Conservation (phyloP, 306 rosid species). For the Heteromeles arbutifolia region DNA sequence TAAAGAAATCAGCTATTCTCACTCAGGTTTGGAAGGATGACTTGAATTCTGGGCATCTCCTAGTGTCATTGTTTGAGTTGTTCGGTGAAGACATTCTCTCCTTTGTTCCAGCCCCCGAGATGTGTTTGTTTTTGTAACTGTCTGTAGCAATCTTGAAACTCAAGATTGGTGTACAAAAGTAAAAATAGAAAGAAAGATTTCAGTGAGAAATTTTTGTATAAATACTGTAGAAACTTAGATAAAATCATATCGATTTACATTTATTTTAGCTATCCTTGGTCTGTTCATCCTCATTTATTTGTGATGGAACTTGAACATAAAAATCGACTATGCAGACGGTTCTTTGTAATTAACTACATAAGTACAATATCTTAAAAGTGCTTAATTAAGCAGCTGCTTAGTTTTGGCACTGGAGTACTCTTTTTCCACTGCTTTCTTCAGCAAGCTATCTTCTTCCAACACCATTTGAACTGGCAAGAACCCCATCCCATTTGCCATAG, state of each 20-base stretch:
- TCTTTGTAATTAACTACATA: neutral
- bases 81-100: constrained; percentile 65
- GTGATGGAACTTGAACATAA: neutral
- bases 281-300: neutral
- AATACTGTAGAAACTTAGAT: neutral
- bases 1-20: constrained; percentile 43
- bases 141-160: neutral
- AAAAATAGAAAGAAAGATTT: neutral
- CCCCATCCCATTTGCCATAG: constrained; percentile 74
- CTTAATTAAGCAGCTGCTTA: constrained; percentile 11
- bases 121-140: constrained; percentile 49
- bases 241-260: neutral
- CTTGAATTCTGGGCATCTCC: constrained; percentile 55
- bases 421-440: constrained; percentile 65
- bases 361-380: neutral
- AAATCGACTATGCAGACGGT: neutral
- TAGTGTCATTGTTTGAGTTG: constrained; percentile 40
- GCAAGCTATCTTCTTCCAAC: constrained; percentile 50
- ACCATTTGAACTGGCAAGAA: constrained; percentile 66
- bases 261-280: neutral
- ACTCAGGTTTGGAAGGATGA: constrained; percentile 71
- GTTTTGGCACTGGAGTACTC: constrained; percentile 22
- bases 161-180: neutral
- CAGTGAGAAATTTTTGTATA: neutral
- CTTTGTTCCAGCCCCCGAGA: constrained; percentile 59